These are phyloP conservation scores for Pezicula rhizophila DNA, from an alignment of 2,329 filamentous ascomycete species.

Conservation along the genomic window DNA sequence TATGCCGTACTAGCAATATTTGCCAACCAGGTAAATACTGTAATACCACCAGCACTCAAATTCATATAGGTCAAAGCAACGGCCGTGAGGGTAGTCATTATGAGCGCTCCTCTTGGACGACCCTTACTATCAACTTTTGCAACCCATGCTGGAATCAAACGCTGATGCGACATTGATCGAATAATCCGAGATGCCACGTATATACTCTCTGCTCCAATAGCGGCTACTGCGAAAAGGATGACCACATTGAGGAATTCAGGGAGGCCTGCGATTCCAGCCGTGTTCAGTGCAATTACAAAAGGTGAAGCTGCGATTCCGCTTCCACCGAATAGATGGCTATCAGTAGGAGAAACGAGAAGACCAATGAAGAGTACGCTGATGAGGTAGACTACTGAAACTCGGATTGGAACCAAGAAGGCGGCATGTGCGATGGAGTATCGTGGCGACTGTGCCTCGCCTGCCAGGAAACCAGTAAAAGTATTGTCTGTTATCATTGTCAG, in stretches of 20 bases:
- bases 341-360: conserved; percentile 15
- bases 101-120: conserved; percentile 5
- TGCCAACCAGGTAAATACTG: conserved; percentile 13
- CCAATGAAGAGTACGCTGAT: conserved; percentile 8
- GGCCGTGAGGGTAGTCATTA: conserved; percentile 5
- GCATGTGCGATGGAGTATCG: conserved; percentile 11
- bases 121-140: conserved; percentile 7
- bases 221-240: conserved; percentile 9
- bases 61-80: conserved; percentile 11
- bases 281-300: conserved; percentile 13
- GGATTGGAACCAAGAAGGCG: conserved; percentile 8
- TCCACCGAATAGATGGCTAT: conserved; percentile 11
- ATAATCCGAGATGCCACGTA: conserved; percentile 20
- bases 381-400: conserved; percentile 8
- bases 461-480: conserved; percentile 25
- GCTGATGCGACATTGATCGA: conserved; percentile 13
- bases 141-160: conserved; percentile 9
- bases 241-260: conserved; percentile 12
- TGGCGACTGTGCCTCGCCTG: conserved; percentile 10
- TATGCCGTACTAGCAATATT: conserved; percentile 6
- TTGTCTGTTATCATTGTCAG: conserved; percentile 5
- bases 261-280: conserved; percentile 11
- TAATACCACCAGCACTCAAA: conserved; percentile 4
- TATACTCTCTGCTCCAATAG: conserved; percentile 12
- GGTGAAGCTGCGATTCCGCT: conserved; percentile 13